Evolutionary conservation across 371 early-diverging fungal genomes (phyloP).

Genomic region (Mucor indicus): DNA sequence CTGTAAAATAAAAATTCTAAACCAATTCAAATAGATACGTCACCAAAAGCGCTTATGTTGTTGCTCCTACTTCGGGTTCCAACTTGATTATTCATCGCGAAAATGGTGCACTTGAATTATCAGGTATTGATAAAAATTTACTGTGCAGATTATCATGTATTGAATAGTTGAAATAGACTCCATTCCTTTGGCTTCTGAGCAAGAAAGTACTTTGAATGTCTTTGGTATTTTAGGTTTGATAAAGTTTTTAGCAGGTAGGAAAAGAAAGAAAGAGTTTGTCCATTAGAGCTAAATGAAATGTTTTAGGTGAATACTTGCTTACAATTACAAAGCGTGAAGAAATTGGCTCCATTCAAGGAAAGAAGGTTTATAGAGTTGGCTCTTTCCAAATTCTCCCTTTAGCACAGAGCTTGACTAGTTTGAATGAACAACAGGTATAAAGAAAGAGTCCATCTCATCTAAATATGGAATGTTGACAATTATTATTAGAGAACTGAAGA

Average conservation of each 20-base stretch:
- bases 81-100: slow-evolving; percentile 17
- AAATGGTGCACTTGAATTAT: slow-evolving; percentile 5
- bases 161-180: slow-evolving; percentile 4
- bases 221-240: slow-evolving; percentile 72
- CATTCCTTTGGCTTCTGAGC: slow-evolving; percentile 15
- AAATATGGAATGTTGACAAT: neutral
- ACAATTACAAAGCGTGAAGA: slow-evolving; percentile 76
- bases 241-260: slow-evolving; percentile 60
- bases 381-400: slow-evolving; percentile 75
- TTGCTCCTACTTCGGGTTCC: slow-evolving; percentile 17
- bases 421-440: slow-evolving; percentile 56
- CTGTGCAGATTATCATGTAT: neutral
- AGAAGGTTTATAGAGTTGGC: slow-evolving; percentile 73
- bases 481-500: slow-evolving; percentile 57
- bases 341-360: slow-evolving; percentile 60
- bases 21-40: slow-evolving; percentile 9
- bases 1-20: neutral
- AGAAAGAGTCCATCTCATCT: neutral
- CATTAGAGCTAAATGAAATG: neutral
- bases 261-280: neutral
- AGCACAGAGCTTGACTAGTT: slow-evolving; percentile 40
- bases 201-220: slow-evolving; percentile 38
- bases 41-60: slow-evolving; percentile 14
- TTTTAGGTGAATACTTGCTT: slow-evolving; percentile 78
- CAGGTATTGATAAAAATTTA: slow-evolving; percentile 7